These are phyloP conservation scores for Hygrophoropsis aurantiaca DNA, from an alignment of 768 basidiomycete genomes.

Conservation along the genomic window DNA sequence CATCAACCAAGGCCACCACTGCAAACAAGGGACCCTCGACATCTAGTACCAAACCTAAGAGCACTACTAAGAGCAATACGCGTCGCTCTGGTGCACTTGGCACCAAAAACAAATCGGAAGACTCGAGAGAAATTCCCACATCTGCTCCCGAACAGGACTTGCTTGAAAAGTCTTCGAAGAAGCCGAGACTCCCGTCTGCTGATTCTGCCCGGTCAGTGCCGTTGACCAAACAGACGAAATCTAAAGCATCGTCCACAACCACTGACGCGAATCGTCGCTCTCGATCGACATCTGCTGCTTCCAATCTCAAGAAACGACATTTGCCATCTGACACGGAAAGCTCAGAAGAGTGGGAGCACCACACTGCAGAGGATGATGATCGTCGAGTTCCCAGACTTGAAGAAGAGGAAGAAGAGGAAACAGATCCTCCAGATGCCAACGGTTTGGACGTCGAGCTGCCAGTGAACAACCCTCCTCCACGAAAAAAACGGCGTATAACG, in stretches of 20 bases:
- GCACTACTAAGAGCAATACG: conserved; percentile 6
- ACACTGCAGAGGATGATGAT: conserved; percentile 30
- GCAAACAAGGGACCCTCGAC: conserved; percentile 9
- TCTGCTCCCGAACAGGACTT: conserved; percentile 59
- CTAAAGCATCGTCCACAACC: conserved; percentile 2
- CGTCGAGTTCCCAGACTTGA: conserved; percentile 11
- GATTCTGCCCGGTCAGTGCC: not conserved
- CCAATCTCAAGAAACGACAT: conserved; percentile 18
- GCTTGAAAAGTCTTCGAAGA: conserved; percentile 9
- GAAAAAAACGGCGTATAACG: conserved; percentile 46
- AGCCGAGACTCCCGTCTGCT: conserved; percentile 5
- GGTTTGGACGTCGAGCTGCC: conserved; percentile 33
- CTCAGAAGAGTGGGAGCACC: conserved; percentile 13
- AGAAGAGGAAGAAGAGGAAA: conserved; percentile 38
- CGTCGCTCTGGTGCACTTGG: too few species aligned
- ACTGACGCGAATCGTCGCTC: conserved; percentile 1
- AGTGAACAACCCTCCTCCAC: conserved; percentile 26
- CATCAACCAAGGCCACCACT: too few species aligned
- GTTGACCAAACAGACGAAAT: conserved; percentile 6
- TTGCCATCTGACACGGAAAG: conserved; percentile 25
- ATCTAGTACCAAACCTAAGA: conserved; percentile 10
- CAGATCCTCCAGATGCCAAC: conserved; percentile 44
- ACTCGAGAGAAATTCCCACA: conserved; percentile 48
- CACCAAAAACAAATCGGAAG: conserved; percentile 16
- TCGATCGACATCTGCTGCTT: conserved; percentile 4